These are phyloP conservation scores for Pleurotus citrinopileatus DNA, from an alignment of 768 basidiomycete genomes.

Conservation along the genomic window DNA sequence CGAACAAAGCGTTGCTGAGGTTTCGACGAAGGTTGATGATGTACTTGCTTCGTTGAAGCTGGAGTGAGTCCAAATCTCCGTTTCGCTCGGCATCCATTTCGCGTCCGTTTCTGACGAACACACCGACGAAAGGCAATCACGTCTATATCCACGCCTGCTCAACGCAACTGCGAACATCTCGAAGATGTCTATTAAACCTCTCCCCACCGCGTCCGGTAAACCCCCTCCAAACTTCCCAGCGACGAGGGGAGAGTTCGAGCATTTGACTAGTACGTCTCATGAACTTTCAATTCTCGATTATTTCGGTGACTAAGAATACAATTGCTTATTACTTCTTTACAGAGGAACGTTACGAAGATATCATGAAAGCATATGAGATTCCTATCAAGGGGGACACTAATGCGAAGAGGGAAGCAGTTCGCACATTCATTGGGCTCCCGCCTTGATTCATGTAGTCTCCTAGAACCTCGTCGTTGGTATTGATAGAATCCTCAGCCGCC, in stretches of 20 bases:
- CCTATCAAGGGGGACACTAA: slow-evolving; percentile 6
- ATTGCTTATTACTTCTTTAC: not conserved
- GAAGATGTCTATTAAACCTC: slow-evolving; percentile 9
- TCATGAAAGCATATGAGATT: slow-evolving; percentile 8
- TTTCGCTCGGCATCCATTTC: not conserved
- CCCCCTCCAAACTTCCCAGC: slow-evolving; percentile 11
- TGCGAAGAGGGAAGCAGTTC: slow-evolving; percentile 8
- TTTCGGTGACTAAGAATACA: too few species aligned
- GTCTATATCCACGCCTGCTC: slow-evolving; percentile 6
- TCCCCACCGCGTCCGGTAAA: slow-evolving; percentile 2
- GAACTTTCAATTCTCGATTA: too few species aligned
- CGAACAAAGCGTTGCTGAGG: not conserved
- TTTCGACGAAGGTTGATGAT: slow-evolving; percentile 1
- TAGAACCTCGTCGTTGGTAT: too few species aligned
- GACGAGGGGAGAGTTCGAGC: slow-evolving; percentile 10
- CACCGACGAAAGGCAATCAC: slow-evolving; percentile 9
- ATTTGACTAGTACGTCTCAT: slow-evolving; percentile 11
- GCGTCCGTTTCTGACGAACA: too few species aligned
- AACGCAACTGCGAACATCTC: slow-evolving; percentile 5
- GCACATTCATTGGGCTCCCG: slow-evolving; percentile 3
- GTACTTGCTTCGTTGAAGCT: not conserved
- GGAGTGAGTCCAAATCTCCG: not conserved
- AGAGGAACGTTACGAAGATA: slow-evolving; percentile 12
- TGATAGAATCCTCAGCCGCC: too few species aligned
- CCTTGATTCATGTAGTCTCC: too few species aligned